phyloP scores from a whole-genome alignment of 768 basidiomycete genomes.

The Auricularia sp. region DNA sequence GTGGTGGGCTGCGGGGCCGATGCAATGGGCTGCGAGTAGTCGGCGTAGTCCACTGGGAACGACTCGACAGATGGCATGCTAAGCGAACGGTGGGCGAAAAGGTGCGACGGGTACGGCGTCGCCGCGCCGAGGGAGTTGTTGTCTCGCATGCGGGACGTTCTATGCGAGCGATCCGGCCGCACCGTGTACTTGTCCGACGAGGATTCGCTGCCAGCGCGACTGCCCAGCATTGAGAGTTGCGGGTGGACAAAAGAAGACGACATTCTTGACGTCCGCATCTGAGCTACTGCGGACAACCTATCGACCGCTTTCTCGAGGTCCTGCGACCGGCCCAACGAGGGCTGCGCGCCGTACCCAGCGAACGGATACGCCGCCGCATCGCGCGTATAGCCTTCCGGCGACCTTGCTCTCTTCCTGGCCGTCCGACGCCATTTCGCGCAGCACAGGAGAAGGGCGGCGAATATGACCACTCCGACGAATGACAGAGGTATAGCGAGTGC shows the following conservation, averaged over 20 bases:
- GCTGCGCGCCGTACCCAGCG: background rate
- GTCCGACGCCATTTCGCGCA: background rate
- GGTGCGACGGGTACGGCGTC: background rate
- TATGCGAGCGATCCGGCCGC: background rate
- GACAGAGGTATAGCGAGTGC: background rate
- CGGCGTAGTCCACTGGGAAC: background rate
- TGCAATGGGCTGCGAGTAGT: background rate
- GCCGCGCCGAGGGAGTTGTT: background rate
- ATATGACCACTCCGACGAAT: background rate
- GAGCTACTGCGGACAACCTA: background rate
- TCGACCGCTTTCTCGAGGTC: background rate
- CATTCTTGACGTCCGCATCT: background rate
- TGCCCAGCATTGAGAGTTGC: background rate
- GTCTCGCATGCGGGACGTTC: background rate
- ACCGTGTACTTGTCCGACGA: background rate
- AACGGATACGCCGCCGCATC: background rate
- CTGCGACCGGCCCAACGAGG: background rate
- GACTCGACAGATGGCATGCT: background rate
- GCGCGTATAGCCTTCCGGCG: background rate
- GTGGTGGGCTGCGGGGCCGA: background rate
- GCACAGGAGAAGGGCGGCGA: background rate
- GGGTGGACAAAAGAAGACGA: background rate
- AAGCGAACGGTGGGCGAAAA: background rate
- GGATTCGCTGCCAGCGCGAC: background rate
- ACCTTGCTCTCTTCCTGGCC: background rate